Evolutionary conservation across 257 asterid species (phyloP), one percentile per base, ranked within the genome.

Genomic region (Solanum clarkiae): DNA sequence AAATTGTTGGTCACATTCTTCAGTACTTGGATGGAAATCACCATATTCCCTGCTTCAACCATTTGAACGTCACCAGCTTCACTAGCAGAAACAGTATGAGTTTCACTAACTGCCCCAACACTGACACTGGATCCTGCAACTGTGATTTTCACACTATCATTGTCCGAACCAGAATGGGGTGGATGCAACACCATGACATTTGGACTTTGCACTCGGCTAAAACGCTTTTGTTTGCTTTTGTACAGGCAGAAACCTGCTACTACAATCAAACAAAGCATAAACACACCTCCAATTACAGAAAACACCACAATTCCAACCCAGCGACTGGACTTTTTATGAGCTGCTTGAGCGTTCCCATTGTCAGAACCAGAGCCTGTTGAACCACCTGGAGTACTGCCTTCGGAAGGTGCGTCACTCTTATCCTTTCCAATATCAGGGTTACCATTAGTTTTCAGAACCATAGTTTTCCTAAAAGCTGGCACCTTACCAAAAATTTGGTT

Each of bases 41-140:
- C 94, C 97, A 94, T 93, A 90, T 93, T 96, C 82, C 98, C 95
- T 6, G 98, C 93, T 77, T 96, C 99, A 8, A 94, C 98, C 97
- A 95, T 94, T 85, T 95, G 98, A 75, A 94, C 87, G 56, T 93
- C 96, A 16, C 87, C 85, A 1, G 94, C 49, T 80, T 91, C 98
- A 32, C 89, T 63, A 17, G 94, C 72, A 3, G 97, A 88, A 82
- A 92, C 88, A 3, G 93, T 89, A 74, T 89, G 97, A 42, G 90
- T 85, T 79, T 94, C 98, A 69, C 92, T 91, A 10, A 87, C 55
- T 16, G 88, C 93, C 26, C 94, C 95, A 69, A 93, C 94, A 47
- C 91, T 90, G 2, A 93, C 93, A 77, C 98, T 93, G 6, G 98
- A 93, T 36, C 98, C 98, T 1, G 98, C 98, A 85, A 95, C 97